Base-by-base conservation (phyloP, 768 basidiomycete genomes). In the Bullera alba region DNA sequence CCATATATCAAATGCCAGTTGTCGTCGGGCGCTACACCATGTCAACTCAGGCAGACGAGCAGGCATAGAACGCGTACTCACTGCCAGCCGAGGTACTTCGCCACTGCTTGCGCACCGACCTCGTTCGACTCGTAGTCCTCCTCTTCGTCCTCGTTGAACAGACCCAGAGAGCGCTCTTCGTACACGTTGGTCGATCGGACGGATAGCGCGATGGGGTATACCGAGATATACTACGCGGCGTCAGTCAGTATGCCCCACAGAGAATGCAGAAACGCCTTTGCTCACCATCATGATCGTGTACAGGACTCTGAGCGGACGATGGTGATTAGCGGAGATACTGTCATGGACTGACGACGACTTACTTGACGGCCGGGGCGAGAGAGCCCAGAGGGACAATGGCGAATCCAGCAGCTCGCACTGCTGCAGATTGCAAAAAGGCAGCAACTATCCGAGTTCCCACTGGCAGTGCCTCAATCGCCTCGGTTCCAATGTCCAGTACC, bases 1-100 rank as follows among this genome's bases (percentile, higher is more conserved):
- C 93, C 92, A 95, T 80, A 96, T 89, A 72, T 95, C 92, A 56
- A 95, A 96, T 2, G 92, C 86, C 50, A 99, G 81, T 67, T 99
- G 93, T 59, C 71, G 51, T 15, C 68, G 57, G 16, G 69, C 71
- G 48, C 60, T 63, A 39, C 5, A 4, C 15, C 5, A 12, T 5
- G 17, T 53, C 49, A 59, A 32, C 38, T 23, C 15, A 10, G 41
- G 22, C 1, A 23, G 28, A 1, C 3, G 7, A 44, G 10, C 21
- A 29, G 27, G 6, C 42, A 44, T 44, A 21, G 15, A n/a, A 12
- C 21, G 12, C 10, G 19, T 6, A 59, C 65, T 60, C 43, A 67
- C 65, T 72, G 71, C 69, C 69, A 72, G 5, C 69, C 69, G 16
- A 72, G 56, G 34, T 72, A 72, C 48, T 70, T 72, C 8, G 65